Base-by-base conservation (phyloP, 2,329 filamentous ascomycete genomes). In the Epichloe gansuensis region DNA sequence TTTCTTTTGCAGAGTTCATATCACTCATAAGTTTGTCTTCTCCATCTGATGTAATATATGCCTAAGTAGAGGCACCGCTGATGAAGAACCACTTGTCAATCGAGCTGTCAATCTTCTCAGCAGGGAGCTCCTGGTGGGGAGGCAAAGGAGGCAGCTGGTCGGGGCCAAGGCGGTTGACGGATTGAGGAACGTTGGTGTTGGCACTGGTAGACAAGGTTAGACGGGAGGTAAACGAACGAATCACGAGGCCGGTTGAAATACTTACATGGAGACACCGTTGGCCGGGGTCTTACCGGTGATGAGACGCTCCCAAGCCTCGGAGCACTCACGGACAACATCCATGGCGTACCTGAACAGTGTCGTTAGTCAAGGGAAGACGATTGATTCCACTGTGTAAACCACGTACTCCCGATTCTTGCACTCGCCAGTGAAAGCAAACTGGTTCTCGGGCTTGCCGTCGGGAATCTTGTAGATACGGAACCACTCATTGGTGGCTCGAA, bases 31-130 rank as follows among this genome's bases (percentile, higher is more conserved):
- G 15, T 17, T 17, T 13, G 7, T 46, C 25, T 3, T 42, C 21
- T 45, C 23, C 37, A 17, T 45, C 11, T 37, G 46, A 21, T 12
- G 23, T 25, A 15, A 31, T 31, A 23, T 3, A 31, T 15, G 34
- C 31, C 75, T 87, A 91, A 64, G 85, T 78, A 63, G 90, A 88
- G 68, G 93, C 93, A 73, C 93, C 93, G 71, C 90, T 95, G 75
- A 98, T 98, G 83, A 97, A 98, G 86, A 98, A 98, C 93, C 93
- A 98, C 84, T 98, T 98, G 83, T 98, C 93, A 68, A 97, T 95
- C 73, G 85, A 94, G 69, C 83, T 81, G 69, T 98, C 93, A 64
- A 98, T 95, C 67, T 91, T 91, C 60, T 85, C 91, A 56, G 93
- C 83, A 52, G 80, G 70, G 54, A 94, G 77, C 66, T 94, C 85